Evolutionary conservation across 352 stramenopile genomes (phyloP).

Genomic region (Phytopythium ostracodes): DNA sequence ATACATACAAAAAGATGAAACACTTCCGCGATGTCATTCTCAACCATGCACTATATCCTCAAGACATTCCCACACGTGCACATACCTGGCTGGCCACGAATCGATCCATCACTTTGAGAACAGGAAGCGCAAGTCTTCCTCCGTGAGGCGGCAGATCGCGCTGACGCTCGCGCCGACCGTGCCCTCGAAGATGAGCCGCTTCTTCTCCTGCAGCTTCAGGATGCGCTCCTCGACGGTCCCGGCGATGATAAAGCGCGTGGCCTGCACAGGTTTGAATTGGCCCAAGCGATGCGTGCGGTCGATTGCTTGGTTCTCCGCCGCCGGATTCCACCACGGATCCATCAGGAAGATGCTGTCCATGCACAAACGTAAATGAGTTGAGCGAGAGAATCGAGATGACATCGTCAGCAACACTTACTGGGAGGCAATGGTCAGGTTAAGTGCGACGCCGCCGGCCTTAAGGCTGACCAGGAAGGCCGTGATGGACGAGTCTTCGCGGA

Average conservation of each 20-base stretch:
- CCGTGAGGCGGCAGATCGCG: slow-evolving; percentile 88
- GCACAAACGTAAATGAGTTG: slow-evolving; percentile 6
- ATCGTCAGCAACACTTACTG: slow-evolving; percentile 55
- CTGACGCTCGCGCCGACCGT: slow-evolving; percentile 94
- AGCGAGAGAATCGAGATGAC: neutral
- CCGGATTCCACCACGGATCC: slow-evolving; percentile 99
- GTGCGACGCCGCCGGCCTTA: slow-evolving; percentile 97
- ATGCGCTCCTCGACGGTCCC: slow-evolving; percentile 98
- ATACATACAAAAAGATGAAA: slow-evolving; percentile 4
- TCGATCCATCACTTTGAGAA: slow-evolving; percentile 54
- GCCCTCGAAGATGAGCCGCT: slow-evolving; percentile 98
- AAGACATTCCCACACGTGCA: neutral
- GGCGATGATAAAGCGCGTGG: slow-evolving; percentile 97
- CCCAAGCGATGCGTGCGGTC: slow-evolving; percentile 97
- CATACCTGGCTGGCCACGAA: neutral
- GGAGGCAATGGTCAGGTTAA: slow-evolving; percentile 98
- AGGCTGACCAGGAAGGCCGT: slow-evolving; percentile 97
- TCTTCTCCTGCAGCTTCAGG: slow-evolving; percentile 94
- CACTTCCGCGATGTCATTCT: neutral
- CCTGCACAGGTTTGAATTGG: slow-evolving; percentile 96
- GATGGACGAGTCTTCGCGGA: slow-evolving; percentile 90
- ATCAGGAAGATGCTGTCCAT: slow-evolving; percentile 91
- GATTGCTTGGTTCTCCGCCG: slow-evolving; percentile 93
- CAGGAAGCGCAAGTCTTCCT: slow-evolving; percentile 93
- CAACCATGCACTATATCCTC: neutral